Percentiles rank a stretch among this genome's conserved stretches.
Evolutionary conservation across 345 rosid species (phyloP).

Genomic region (Chamaenerion angustifolium): DNA sequence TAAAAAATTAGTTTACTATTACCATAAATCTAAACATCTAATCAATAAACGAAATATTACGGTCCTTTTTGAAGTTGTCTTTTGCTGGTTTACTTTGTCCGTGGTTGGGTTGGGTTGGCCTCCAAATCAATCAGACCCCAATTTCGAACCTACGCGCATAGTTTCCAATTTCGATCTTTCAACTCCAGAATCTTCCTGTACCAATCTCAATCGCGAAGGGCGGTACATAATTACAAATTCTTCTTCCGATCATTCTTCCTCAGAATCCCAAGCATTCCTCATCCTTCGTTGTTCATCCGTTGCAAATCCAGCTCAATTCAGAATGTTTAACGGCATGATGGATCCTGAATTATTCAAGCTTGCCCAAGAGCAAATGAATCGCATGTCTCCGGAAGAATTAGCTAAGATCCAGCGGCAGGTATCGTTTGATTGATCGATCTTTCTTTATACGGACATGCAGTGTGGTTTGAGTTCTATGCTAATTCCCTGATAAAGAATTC

Average conservation of each 20-base stretch:
- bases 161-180: neutral
- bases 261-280: neutral
- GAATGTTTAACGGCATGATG: conserved; percentile 75
- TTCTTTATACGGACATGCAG: neutral
- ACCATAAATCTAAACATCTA: no score
- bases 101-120: neutral
- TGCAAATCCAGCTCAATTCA: neutral
- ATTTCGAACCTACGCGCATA: neutral
- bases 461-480: no score
- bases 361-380: conserved; percentile 96
- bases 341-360: conserved; percentile 83
- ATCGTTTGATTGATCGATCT: neutral
- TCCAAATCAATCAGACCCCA: conserved; percentile 9
- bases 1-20: no score
- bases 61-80: no score
- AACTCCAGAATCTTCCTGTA: conserved; percentile 5
- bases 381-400: conserved; percentile 77
- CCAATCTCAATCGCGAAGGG: neutral
- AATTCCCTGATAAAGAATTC: no score
- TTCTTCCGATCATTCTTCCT: neutral
- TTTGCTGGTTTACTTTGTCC: no score
- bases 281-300: neutral
- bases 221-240: neutral
- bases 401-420: conserved; percentile 64
- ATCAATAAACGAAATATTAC: no score